These are phyloP conservation scores for Pythium dissotocum DNA, from an alignment of 352 stramenopile genomes.

Conservation along the genomic window DNA sequence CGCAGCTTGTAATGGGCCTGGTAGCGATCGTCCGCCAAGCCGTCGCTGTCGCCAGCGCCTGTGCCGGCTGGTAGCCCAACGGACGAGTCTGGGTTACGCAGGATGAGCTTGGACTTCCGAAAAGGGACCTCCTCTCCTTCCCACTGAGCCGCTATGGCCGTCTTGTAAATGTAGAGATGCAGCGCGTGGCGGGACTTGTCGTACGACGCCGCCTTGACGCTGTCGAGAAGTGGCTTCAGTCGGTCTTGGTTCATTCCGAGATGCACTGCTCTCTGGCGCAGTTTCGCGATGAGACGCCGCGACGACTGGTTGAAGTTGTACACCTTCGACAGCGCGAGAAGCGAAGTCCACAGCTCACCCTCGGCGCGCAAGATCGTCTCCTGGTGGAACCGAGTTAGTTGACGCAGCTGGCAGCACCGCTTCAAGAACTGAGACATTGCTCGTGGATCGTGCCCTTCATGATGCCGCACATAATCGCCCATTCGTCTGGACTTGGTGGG, in stretches of 20 bases:
- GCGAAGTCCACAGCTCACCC: slow-evolving; percentile 6
- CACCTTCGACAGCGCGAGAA: slow-evolving; percentile 1
- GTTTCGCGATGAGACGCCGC: neutral
- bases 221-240: neutral
- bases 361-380: slow-evolving; percentile 1
- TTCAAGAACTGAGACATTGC: slow-evolving; percentile 22
- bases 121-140: slow-evolving; percentile 12
- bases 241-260: neutral
- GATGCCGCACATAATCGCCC: slow-evolving; percentile 10
- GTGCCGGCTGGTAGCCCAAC: neutral
- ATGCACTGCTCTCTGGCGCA: neutral
- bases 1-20: slow-evolving; percentile 11
- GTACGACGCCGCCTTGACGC: slow-evolving; percentile 15
- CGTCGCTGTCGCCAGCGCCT: neutral
- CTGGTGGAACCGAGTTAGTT: slow-evolving; percentile 10
- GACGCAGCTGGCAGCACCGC: slow-evolving; percentile 10
- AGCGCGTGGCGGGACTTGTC: neutral
- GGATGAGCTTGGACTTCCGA: neutral
- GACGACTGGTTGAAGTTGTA: slow-evolving; percentile 14
- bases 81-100: slow-evolving; percentile 10
- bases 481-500: slow-evolving; percentile 9
- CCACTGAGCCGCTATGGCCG: neutral
- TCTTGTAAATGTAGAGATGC: slow-evolving; percentile 19
- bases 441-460: slow-evolving; percentile 11
- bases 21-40: slow-evolving; percentile 13